Conservation (phyloP, 2,329 filamentous ascomycete genomes). For the Phaeomoniella chlamydospora region DNA sequence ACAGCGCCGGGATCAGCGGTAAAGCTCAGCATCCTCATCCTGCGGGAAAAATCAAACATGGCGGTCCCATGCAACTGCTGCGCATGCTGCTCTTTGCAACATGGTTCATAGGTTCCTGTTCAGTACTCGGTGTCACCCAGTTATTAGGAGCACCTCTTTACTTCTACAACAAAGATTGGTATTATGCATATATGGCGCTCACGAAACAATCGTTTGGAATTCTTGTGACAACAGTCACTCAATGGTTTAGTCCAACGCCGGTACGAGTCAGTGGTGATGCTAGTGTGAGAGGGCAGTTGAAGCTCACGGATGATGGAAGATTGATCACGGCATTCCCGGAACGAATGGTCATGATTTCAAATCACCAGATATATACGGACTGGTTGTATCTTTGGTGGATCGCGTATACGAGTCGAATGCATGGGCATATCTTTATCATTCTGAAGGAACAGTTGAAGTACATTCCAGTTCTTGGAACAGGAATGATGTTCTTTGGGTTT, state of each 20-base stretch:
- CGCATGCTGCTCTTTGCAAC: slow-evolving; percentile 27
- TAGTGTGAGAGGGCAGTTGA: slow-evolving; percentile 44
- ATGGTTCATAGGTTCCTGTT: slow-evolving; percentile 28
- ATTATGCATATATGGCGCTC: slow-evolving; percentile 50
- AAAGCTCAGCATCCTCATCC: slow-evolving; percentile 7
- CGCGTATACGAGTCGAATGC: slow-evolving; percentile 49
- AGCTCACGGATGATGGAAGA: slow-evolving; percentile 39
- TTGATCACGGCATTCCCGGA: slow-evolving; percentile 46
- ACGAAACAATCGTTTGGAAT: slow-evolving; percentile 52
- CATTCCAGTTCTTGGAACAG: slow-evolving; percentile 47
- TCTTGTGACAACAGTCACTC: slow-evolving; percentile 45
- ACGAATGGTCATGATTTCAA: slow-evolving; percentile 46
- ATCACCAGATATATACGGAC: slow-evolving; percentile 56
- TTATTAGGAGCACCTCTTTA: slow-evolving; percentile 47
- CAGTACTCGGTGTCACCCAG: slow-evolving; percentile 38
- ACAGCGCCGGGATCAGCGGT: neutral
- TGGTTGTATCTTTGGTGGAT: slow-evolving; percentile 58
- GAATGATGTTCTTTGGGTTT: slow-evolving; percentile 52
- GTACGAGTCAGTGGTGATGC: slow-evolving; percentile 48
- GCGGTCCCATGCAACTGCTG: slow-evolving; percentile 26
- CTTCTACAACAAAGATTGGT: slow-evolving; percentile 44
- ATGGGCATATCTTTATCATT: slow-evolving; percentile 53
- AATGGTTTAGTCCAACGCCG: slow-evolving; percentile 49
- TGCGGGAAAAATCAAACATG: slow-evolving; percentile 24
- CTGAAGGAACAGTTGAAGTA: slow-evolving; percentile 51